Conservation (phyloP, 169 alveolate genomes). For the Babesia ovata region DNA sequence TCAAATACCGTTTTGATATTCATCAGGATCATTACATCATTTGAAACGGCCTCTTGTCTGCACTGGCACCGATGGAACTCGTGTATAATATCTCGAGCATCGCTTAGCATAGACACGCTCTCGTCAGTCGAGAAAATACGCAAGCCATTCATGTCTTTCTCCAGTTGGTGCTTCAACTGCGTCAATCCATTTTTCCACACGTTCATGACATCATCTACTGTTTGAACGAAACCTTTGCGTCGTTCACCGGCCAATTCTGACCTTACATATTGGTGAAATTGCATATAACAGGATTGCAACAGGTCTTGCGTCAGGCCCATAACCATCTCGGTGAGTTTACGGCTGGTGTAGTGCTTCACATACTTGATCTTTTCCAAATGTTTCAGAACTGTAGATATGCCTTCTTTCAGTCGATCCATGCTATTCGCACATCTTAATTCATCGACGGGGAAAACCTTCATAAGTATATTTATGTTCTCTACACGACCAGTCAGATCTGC, state of each 20-base stretch:
- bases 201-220: not conserved
- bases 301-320: slow-evolving; percentile 13
- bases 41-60: not conserved
- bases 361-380: not conserved
- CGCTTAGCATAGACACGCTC: not conserved
- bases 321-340: slow-evolving; percentile 11
- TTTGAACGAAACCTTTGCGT: not conserved
- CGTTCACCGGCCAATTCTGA: not conserved
- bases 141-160: not conserved
- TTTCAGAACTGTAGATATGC: not conserved
- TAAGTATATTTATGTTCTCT: slow-evolving; percentile 23
- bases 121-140: not conserved
- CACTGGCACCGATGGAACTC: not conserved
- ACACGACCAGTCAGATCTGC: slow-evolving; percentile 9
- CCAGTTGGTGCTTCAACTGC: not conserved
- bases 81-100: not conserved
- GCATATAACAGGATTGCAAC: not conserved
- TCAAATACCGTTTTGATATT: slow-evolving; percentile 2
- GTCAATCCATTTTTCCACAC: slow-evolving; percentile 13
- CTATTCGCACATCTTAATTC: not conserved
- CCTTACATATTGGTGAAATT: not conserved
- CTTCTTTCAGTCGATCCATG: not conserved
- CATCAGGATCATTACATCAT: slow-evolving; percentile 9
- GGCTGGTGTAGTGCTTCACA: slow-evolving; percentile 8
- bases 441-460: slow-evolving; percentile 5